Conservation (phyloP, 2,329 filamentous ascomycete species). For the Alternaria hordeiaustralica region DNA sequence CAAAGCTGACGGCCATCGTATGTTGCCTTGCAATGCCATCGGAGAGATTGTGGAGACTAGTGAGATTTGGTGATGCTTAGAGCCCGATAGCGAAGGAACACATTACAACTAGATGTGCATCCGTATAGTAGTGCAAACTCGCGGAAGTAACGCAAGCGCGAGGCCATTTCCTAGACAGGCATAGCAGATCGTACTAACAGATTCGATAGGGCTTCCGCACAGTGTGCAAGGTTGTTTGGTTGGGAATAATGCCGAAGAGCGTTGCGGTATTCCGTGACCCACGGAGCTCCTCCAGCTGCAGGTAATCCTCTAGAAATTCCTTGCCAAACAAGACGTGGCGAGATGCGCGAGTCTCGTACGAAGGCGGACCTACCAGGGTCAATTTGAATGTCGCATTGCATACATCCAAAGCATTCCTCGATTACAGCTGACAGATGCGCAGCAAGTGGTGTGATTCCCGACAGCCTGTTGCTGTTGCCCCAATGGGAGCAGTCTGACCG, state of each 20-base stretch:
- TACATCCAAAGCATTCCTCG: conserved; percentile 6
- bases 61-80: conserved; percentile 12
- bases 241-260: conserved; percentile 12
- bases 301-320: conserved; percentile 15
- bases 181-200: neutral
- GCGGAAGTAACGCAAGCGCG: conserved; percentile 2
- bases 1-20: neutral
- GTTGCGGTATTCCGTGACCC: conserved; percentile 5
- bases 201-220: neutral
- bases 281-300: conserved; percentile 18
- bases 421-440: conserved; percentile 17
- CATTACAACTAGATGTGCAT: conserved; percentile 24
- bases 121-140: conserved; percentile 1
- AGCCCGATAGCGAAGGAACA: conserved; percentile 10
- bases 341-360: neutral
- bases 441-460: conserved; percentile 4
- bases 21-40: conserved; percentile 1
- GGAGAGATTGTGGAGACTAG: conserved; percentile 5
- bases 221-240: conserved; percentile 2
- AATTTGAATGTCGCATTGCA: conserved; percentile 5
- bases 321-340: conserved; percentile 1
- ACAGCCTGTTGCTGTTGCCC: neutral
- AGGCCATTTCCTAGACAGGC: neutral
- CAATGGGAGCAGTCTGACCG: neutral
- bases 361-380: neutral